phyloP scores from a whole-genome alignment of 1,139 yeast species.

The Lodderomyces oxycetoniae region DNA sequence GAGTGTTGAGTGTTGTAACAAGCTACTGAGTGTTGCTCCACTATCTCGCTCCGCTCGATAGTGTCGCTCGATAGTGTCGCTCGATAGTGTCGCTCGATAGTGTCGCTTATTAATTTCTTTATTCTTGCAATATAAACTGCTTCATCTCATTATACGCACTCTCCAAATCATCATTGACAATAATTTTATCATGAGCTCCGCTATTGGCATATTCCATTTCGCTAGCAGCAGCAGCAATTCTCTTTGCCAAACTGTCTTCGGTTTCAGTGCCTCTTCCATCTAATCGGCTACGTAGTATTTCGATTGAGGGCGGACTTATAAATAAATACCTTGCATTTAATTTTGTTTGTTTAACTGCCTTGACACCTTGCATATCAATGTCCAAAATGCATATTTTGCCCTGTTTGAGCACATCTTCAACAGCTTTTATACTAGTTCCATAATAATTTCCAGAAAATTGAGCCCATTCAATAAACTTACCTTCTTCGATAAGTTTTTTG shows the following conservation, averaged over 20 bases:
- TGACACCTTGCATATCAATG: constrained; percentile 98
- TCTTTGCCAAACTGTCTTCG: constrained; percentile 71
- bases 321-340: constrained; percentile 83
- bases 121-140: constrained; percentile 55
- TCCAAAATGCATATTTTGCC: constrained; percentile 84
- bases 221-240: constrained; percentile 79
- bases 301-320: constrained; percentile 89
- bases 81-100: no score
- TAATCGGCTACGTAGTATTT: constrained; percentile 66
- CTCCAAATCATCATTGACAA: constrained; percentile 89
- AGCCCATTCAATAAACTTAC: constrained; percentile 94
- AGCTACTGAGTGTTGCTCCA: no score
- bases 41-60: no score
- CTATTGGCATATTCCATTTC: constrained; percentile 85
- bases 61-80: no score
- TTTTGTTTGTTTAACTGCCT: constrained; percentile 76
- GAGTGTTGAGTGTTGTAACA: no score
- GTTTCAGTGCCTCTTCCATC: constrained; percentile 93
- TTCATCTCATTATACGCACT: constrained; percentile 79
- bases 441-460: constrained; percentile 96
- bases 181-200: constrained; percentile 86
- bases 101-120: constrained; percentile 1
- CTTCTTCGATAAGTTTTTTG: constrained; percentile 64
- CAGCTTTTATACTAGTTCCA: constrained; percentile 87
- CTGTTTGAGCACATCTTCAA: constrained; percentile 60